Evolutionary conservation across 2,329 filamentous ascomycete species (phyloP), one percentile per base, ranked within the genome.

Genomic region (Annulohypoxylon truncatum): DNA sequence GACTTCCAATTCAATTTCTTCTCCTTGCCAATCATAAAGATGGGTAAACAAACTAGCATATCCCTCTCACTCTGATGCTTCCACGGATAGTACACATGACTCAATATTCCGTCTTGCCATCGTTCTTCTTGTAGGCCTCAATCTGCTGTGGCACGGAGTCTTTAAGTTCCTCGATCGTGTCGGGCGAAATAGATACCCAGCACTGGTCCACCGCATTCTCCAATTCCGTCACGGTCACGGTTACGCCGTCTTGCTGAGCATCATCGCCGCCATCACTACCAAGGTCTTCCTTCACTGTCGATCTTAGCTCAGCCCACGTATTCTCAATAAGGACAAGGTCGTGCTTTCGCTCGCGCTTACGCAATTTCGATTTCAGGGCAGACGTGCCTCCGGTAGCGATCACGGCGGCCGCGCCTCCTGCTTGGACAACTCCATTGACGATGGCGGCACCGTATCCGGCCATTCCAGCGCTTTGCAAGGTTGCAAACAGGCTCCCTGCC

Each of bases 361-460:
- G 10, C 12, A 18, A 3, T 5, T 28, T 52, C 20, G 54, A 12
- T 20, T 26, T 38, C 3, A 53, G 2, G 5, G 29, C 52, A n/a
- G 48, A 7, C 3, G 10, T 5, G 4, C 28, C 59, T 13, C 35
- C 51, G 6, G 51, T 20, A 35, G 44, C 44, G 13, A 50, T 2
- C 6, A 38, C 52, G 15, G 46, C 28, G 2, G 40, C 26, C 9
- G 35, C 63, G 38, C 69, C 72, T 4, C 54, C 29, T 8, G 42
- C 67, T 44, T 70, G 69, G 2, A 72, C 60, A 8, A 42, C 61
- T 0, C 52, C 53, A 6, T 61, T 64, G 10, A 74, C 69, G 6
- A 59, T 53, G 2, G 73, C 69, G 6, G 63, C 66, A 3, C 74
- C 74, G 52, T 74, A 74, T 9, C 72, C 73, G 2, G 60, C 67